Base-by-base conservation (phyloP, 306 rosid species). In the Erythrophleum fordii region DNA sequence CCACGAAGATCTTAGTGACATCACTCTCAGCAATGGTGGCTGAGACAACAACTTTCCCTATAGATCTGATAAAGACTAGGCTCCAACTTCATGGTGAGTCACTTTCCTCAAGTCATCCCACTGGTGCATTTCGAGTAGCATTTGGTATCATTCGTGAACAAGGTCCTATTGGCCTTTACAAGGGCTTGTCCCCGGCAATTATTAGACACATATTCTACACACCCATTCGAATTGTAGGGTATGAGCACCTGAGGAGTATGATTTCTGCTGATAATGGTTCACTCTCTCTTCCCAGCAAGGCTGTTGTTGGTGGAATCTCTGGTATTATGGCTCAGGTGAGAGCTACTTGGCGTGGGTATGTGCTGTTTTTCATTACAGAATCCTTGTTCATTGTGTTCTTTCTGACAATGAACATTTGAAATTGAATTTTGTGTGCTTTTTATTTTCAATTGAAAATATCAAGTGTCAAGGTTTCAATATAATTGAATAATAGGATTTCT, bases 61-160 rank as follows among this genome's bases (percentile, higher is more conserved):
- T 95, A 28, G 98, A 93, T 84, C 78, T 95, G 75, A 90, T 83
- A 35, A 95, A 95, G 87, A 95, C 96, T 8, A 87, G 94, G 89
- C 97, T 93, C 39, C 98, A 93, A 89, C 92, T 95, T 60, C 97
- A 90, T 58, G 94, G 95, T 5, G 89, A 92, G 83, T 86, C 94
- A 6, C 80, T 76, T 39, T 83, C 90, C 18, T 90, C 89, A 5
- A 77, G 75, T 13, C 83, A 68, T n/a, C 74, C 90, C 9, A 90
- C 91, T 6, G 69, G 82, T 66, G 97, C 88, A 37, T 85, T 91
- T 80, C 84, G 81, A 60, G 86, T 95, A 35, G 91, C 93, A 49
- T 29, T 87, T 5, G 82, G 70, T 46, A 93, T 93, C 78, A 64
- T 91, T 28, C 83, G 85, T 14, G 73, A 83, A 76, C 93, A 93